Evolutionary conservation across 768 basidiomycete species (phyloP), one percentile per base, ranked within the genome.

Genomic region (Lactarius trivialis): DNA sequence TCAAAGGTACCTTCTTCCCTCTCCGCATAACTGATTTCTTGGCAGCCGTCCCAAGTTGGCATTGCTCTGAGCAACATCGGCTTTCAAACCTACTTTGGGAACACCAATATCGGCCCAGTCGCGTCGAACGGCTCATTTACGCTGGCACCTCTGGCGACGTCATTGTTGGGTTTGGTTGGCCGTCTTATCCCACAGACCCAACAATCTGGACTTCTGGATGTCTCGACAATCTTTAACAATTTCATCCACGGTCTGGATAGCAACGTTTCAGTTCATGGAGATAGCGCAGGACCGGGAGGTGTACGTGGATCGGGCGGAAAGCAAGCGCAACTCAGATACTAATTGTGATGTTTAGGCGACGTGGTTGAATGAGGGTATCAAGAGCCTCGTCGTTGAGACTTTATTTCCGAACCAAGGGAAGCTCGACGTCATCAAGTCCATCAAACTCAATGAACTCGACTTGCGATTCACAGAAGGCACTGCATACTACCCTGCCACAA

Each of bases 331-430:
- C 41, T 5, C 11, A 34, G 45, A n/a, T 59, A 50, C 58, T 55
- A 58, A 41, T 54, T 48, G 28, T 26, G 62, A 68, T 26, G 63
- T 24, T 39, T 33, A 86, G 85, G 85, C 85, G 14, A 79, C 82
- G 4, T 90, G 88, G 88, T 74, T 90, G 26, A 87, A 88, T 67
- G 79, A 84, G 54, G 88, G 81, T 28, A 88, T 90, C 70, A 81
- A 85, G 72, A 76, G 76, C 32, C 80, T 90, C 17, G 73, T 77
- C 56, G 77, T 90, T 2, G 76, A 76, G 6, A 82, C 87, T 0
- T 75, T 81, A 28, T 76, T 90, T 36, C 88, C 86, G 4, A 85
- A 85, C 67, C 80, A 76, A 54, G 88, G 88, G 17, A 73, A 77
- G 15, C 77, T 84, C 60, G 71, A 82, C 24, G 74, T 90, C 67